phyloP scores from a whole-genome alignment of 345 rosid genomes.

The Camelina hispida region DNA sequence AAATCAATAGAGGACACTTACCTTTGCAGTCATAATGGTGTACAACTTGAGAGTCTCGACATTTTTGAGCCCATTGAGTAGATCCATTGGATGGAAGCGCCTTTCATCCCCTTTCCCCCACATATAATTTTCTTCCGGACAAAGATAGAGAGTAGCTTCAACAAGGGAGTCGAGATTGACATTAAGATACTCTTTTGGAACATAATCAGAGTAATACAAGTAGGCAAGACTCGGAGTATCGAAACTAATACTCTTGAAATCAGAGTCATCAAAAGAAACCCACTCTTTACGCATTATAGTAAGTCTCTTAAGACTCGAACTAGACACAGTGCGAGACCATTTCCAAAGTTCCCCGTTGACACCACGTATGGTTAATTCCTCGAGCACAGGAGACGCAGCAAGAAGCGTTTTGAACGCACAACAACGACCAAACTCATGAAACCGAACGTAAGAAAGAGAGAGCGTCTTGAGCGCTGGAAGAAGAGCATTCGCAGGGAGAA shows the following conservation, averaged over 20 bases:
- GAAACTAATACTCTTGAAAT: neutral
- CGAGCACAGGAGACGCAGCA: neutral
- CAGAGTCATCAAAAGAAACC: neutral
- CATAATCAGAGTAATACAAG: neutral
- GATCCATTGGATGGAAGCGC: neutral
- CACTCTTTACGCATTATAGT: neutral
- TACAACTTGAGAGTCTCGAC: neutral
- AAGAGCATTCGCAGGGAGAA: neutral
- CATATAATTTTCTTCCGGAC: neutral
- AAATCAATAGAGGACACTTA: neutral
- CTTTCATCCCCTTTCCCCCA: neutral
- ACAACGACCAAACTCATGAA: neutral
- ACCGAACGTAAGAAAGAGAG: neutral
- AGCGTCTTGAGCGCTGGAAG: neutral
- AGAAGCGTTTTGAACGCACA: conserved; percentile 5
- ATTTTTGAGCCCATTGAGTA: neutral
- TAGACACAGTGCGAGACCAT: conserved; percentile 2
- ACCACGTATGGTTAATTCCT: neutral
- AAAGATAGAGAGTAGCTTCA: neutral
- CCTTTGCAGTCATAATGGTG: neutral
- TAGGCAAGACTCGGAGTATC: neutral
- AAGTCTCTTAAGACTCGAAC: neutral
- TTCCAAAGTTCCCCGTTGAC: neutral
- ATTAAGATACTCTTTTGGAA: neutral
- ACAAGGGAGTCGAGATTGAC: neutral